Conservation (phyloP, 306 rosid species). For the Sicyos edulis region DNA sequence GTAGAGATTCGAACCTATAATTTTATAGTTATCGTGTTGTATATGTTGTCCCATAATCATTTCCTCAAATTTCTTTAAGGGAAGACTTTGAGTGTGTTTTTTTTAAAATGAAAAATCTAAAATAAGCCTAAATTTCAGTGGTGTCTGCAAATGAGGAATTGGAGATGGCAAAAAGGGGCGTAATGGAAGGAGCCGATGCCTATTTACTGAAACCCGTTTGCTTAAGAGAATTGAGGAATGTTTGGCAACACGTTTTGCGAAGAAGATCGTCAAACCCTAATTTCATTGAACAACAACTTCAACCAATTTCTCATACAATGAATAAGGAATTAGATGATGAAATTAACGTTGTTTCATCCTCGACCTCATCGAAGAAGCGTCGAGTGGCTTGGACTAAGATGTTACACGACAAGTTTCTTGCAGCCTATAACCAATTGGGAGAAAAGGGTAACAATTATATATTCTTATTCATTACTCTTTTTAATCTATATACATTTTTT, state of each 20-base stretch:
- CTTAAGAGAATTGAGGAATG: conserved; percentile 18
- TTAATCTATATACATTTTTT: neutral
- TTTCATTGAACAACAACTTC: neutral
- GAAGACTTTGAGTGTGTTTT: no score
- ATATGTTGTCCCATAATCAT: no score
- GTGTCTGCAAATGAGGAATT: conserved; percentile 16
- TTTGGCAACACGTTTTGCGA: conserved; percentile 29
- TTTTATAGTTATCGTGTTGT: no score
- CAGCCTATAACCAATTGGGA: conserved; percentile 18
- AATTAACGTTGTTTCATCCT: neutral
- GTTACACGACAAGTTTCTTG: conserved; percentile 12
- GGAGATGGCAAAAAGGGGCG: neutral
- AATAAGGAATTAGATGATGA: neutral
- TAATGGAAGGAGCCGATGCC: conserved; percentile 21
- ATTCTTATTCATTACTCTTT: neutral
- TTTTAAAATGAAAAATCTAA: no score
- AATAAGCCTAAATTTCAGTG: conserved; percentile 13
- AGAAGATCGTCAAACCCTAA: conserved; percentile 1
- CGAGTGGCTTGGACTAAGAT: conserved; percentile 19
- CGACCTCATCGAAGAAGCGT: neutral
- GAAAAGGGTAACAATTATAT: conserved; percentile 13
- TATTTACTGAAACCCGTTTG: conserved; percentile 21
- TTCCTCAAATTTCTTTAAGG: no score
- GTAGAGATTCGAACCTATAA: no score
- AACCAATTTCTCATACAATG: neutral